Conservation (phyloP, 129 eudicot genomes). For the Centaurea solstitialis region DNA sequence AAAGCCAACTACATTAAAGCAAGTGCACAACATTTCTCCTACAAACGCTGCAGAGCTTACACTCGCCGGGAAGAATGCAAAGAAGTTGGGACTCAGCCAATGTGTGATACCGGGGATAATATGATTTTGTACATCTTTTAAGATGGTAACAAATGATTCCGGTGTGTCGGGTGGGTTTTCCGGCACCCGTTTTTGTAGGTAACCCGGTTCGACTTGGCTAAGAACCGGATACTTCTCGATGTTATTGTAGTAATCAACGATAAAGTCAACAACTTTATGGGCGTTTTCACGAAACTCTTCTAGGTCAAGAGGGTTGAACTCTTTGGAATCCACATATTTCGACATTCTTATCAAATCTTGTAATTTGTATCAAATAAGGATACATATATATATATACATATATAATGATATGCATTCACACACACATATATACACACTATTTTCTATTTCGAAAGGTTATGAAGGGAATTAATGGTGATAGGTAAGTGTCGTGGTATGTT, state of each 20-base stretch:
- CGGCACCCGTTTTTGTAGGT: constrained; percentile 10
- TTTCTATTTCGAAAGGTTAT: too few relatives aligned
- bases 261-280: constrained; percentile 20
- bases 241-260: constrained; percentile 16
- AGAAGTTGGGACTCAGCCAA: constrained; percentile 31
- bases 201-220: constrained; percentile 17
- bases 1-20: neutral
- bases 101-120: constrained; percentile 36
- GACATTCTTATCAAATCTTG: neutral
- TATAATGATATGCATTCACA: too few relatives aligned
- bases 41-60: constrained; percentile 30
- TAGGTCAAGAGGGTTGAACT: constrained; percentile 24
- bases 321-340: neutral
- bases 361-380: too few relatives aligned
- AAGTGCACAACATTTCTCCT: constrained; percentile 35
- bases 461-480: too few relatives aligned
- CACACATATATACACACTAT: too few relatives aligned
- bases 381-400: too few relatives aligned
- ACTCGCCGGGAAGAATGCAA: constrained; percentile 37
- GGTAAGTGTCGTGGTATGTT: too few relatives aligned
- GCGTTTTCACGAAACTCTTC: constrained; percentile 30
- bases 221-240: constrained; percentile 9
- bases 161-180: constrained; percentile 24
- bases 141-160: constrained; percentile 10
- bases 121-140: constrained; percentile 1